Evolutionary conservation across 192 early-diverging fungal genomes (phyloP).

Genomic region (Pecoramyces ruminantium): DNA sequence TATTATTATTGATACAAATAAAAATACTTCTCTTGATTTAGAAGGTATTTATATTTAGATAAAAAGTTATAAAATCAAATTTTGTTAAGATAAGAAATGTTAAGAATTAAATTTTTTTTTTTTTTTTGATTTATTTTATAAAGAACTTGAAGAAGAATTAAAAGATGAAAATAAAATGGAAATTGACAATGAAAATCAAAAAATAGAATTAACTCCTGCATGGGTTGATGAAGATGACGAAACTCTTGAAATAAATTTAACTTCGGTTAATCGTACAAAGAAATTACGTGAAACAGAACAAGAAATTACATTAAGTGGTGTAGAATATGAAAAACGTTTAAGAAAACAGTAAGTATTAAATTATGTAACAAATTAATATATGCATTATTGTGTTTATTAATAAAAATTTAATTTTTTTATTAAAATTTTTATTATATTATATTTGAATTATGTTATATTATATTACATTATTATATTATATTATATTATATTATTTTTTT

Average conservation of each 20-base stretch:
- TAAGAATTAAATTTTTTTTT: too few relatives aligned
- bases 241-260: conserved; percentile 50
- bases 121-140: background rate
- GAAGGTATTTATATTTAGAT: too few relatives aligned
- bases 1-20: background rate
- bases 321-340: conserved; percentile 70
- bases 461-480: too few relatives aligned
- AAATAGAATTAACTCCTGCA: conserved; percentile 18
- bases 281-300: conserved; percentile 61
- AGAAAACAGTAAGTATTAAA: conserved; percentile 48
- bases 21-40: background rate
- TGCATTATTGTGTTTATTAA: too few relatives aligned
- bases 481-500: too few relatives aligned
- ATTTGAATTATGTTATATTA: too few relatives aligned
- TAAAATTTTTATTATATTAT: background rate
- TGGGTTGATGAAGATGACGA: conserved; percentile 74
- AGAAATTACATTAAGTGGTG: conserved; percentile 55
- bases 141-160: conserved; percentile 1
- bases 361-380: too few relatives aligned
- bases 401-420: background rate
- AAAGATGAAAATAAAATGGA: conserved; percentile 17
- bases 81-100: too few relatives aligned
- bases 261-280: conserved; percentile 35
- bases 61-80: too few relatives aligned
- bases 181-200: conserved; percentile 7